Base-by-base conservation (phyloP, 78 protist species). In the Anaeramoeba flamelloides region DNA sequence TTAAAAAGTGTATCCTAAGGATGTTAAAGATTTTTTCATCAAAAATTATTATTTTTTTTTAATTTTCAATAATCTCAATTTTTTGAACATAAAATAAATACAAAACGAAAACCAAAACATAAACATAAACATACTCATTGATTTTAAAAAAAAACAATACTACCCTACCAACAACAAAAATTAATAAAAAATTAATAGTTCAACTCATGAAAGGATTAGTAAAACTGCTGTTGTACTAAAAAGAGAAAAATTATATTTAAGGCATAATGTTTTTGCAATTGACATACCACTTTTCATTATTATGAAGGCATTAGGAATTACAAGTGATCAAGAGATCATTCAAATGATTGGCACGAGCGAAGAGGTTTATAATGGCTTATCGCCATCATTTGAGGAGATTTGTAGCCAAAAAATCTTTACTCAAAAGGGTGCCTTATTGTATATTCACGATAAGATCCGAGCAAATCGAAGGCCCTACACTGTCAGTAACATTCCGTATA, bases 281-380 rank as follows among this genome's bases (percentile, higher is more conserved):
- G 98, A 91, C 79, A 38, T 98, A 0, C 96, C 97, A 0, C 40
- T 96, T 17, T 79, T 90, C 37, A 74, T 94, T 77, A 84, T 86
- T 0, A 41, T 97, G 39, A 93, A 92, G 90, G 82, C 77, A 1
- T 77, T 3, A 37, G 77, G 34, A 26, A 79, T 41, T 65, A 69
- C 31, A 39, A 30, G 17, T 33, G 31, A 40, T 79, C 30, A 26
- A 32, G 74, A 86, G 81, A 84, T 92, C 4, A 86, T 90, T 30
- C 96, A 94, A 82, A 80, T 91, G 32, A 83, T 97, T 17, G 96
- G 98, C 0, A 79, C 88, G 22, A 94, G 91, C 36, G 82, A 38
- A 34, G 1, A 12, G 39, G 83, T 74, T 38, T 76, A n/a, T 2
- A 77, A 65, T 0, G 92, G 78, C 33, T 83, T 97, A 4, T 79